A percentile compares a stretch with the other conserved stretches of the same genome.
Evolutionary conservation across 495 filamentous ascomycete genomes (phyloP).

Genomic region (Trichoderma erinaceum): DNA sequence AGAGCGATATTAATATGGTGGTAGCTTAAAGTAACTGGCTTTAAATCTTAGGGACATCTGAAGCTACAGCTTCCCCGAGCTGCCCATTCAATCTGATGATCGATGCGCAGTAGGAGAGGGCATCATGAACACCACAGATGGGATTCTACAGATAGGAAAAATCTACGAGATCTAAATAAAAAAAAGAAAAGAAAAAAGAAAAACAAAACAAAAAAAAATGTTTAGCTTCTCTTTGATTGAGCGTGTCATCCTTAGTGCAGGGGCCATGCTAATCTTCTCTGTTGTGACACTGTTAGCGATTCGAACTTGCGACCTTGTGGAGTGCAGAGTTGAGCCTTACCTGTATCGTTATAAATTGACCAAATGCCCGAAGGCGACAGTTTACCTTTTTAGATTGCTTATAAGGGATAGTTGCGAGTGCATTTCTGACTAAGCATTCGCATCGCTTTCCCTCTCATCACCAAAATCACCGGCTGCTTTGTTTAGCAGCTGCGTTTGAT

Average conservation of each 20-base stretch:
- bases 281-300: slow-evolving; percentile 49
- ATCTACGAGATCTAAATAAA: not conserved
- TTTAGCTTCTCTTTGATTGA: slow-evolving; percentile 93
- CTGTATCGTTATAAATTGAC: slow-evolving; percentile 59
- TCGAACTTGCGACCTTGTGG: slow-evolving; percentile 16
- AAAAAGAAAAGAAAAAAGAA: slow-evolving; percentile 52
- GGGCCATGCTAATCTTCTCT: slow-evolving; percentile 99
- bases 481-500: no score
- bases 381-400: slow-evolving; percentile 13
- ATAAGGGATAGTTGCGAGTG: not conserved
- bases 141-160: no score
- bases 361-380: slow-evolving; percentile 66
- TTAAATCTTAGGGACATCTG: no score
- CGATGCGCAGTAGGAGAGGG: no score
- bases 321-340: not conserved
- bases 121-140: no score
- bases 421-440: no score
- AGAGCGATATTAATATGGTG: slow-evolving; percentile 22
- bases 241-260: slow-evolving; percentile 99
- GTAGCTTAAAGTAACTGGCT: no score
- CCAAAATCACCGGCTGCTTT: no score
- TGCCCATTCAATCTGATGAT: no score
- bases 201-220: slow-evolving; percentile 24
- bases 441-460: no score
- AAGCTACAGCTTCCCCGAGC: no score